Conservation (phyloP, 208 protist species). For the Trypanosoma brucei region DNA sequence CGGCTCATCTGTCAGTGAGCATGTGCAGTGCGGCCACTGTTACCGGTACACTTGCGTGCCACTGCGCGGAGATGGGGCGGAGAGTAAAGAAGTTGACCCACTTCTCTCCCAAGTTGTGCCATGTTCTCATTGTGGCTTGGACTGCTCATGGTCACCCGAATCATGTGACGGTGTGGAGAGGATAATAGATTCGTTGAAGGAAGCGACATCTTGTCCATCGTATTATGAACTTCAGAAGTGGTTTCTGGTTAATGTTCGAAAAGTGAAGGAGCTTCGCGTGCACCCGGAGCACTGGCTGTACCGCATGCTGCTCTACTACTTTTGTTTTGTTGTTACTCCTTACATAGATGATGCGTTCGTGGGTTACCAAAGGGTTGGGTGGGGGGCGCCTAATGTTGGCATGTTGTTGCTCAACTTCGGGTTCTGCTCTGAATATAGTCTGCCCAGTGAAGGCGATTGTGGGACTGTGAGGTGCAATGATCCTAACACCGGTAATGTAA, state of each 20-base stretch:
- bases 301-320: slow-evolving; percentile 63
- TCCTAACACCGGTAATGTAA: neutral
- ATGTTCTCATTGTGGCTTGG: slow-evolving; percentile 17
- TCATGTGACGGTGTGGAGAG: slow-evolving; percentile 13
- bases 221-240: slow-evolving; percentile 27
- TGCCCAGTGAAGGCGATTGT: neutral
- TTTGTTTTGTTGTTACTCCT: slow-evolving; percentile 41
- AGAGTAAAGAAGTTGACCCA: slow-evolving; percentile 4
- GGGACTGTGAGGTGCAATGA: neutral
- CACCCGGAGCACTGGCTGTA: slow-evolving; percentile 73
- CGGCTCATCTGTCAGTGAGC: slow-evolving; percentile 42
- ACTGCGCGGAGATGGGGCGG: slow-evolving; percentile 9
- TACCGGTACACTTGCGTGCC: slow-evolving; percentile 44
- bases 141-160: slow-evolving; percentile 12
- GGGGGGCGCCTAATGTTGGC: slow-evolving; percentile 9
- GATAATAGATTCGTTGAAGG: slow-evolving; percentile 25
- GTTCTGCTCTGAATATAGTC: neutral
- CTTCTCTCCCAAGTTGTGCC: slow-evolving; percentile 19
- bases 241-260: slow-evolving; percentile 29
- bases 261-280: slow-evolving; percentile 26
- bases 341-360: slow-evolving; percentile 23
- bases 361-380: slow-evolving; percentile 9
- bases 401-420: slow-evolving; percentile 9
- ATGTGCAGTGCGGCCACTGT: slow-evolving; percentile 51
- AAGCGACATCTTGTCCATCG: slow-evolving; percentile 20